Conservation (phyloP, 805 yeast genomes). For the Sugiyamaella valdiviana region DNA sequence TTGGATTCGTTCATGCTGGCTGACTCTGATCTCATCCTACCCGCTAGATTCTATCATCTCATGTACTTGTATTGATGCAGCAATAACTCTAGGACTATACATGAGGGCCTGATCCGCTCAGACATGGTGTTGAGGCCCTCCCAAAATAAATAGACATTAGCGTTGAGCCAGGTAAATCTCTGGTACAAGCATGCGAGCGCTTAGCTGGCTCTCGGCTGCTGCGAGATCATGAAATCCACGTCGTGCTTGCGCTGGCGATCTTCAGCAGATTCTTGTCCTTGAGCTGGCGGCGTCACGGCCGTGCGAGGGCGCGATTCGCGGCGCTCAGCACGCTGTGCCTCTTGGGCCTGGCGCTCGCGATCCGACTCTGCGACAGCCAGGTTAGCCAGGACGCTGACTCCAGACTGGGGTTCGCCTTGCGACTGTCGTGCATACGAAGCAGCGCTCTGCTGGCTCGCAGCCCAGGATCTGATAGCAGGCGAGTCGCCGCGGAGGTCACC, state of each 20-base stretch:
- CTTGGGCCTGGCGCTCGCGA: conserved; percentile 5
- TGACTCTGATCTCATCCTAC: background rate
- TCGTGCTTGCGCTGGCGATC: conserved; percentile 19
- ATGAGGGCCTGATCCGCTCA: background rate
- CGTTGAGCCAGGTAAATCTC: background rate
- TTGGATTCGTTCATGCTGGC: no score
- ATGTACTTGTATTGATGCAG: background rate
- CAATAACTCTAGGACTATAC: conserved; percentile 1
- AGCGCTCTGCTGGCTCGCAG: background rate
- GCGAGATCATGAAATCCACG: conserved; percentile 22
- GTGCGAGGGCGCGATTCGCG: background rate
- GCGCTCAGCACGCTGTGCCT: background rate
- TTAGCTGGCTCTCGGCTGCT: background rate
- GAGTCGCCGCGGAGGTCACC: conserved; percentile 4
- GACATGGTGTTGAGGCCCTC: background rate
- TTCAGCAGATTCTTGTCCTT: conserved; percentile 2
- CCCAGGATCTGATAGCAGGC: conserved; percentile 8
- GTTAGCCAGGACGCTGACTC: conserved; percentile 15
- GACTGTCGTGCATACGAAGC: conserved; percentile 4
- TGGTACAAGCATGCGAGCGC: no score
- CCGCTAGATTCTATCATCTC: background rate
- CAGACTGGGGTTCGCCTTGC: conserved; percentile 11
- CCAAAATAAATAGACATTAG: background rate
- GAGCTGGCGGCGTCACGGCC: conserved; percentile 5
- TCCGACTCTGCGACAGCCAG: conserved; percentile 17